Conservation (phyloP, 2,329 filamentous ascomycete genomes). For the Ophiocordyceps sinensis region DNA sequence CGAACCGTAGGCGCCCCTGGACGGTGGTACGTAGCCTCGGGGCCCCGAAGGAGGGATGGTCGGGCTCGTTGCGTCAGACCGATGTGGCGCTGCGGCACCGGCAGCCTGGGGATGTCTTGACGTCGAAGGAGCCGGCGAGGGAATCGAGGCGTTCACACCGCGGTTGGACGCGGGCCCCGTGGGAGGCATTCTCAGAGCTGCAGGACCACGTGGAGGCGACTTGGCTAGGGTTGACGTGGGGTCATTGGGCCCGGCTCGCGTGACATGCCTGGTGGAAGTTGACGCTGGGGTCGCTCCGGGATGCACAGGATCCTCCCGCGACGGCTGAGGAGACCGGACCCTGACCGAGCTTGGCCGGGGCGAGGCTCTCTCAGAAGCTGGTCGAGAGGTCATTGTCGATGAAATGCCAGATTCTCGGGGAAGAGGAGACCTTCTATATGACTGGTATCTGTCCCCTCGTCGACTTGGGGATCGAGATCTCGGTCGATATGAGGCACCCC, state of each 20-base stretch:
- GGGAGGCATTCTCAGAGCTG: slow-evolving; percentile 35
- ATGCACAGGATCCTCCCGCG: slow-evolving; percentile 25
- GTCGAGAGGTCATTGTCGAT: slow-evolving; percentile 35
- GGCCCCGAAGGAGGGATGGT: slow-evolving; percentile 38
- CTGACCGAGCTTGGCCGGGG: slow-evolving; percentile 33
- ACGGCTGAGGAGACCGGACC: slow-evolving; percentile 30
- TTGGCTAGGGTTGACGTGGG: slow-evolving; percentile 14
- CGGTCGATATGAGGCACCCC: slow-evolving; percentile 33
- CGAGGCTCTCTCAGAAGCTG: slow-evolving; percentile 35
- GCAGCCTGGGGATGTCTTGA: slow-evolving; percentile 20
- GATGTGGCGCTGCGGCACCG: slow-evolving; percentile 15
- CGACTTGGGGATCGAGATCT: slow-evolving; percentile 37
- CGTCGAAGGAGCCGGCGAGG: slow-evolving; percentile 19
- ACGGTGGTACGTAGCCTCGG: slow-evolving; percentile 34
- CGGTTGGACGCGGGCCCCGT: slow-evolving; percentile 25
- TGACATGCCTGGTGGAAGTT: slow-evolving; percentile 12
- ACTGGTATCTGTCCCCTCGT: slow-evolving; percentile 27
- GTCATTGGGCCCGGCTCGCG: slow-evolving; percentile 13
- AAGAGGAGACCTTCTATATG: slow-evolving; percentile 32
- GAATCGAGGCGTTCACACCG: slow-evolving; percentile 22
- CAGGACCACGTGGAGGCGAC: slow-evolving; percentile 41
- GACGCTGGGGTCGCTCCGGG: slow-evolving; percentile 10
- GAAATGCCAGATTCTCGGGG: slow-evolving; percentile 33
- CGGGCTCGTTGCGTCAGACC: slow-evolving; percentile 28
- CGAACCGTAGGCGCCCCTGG: slow-evolving; percentile 27